Evolutionary conservation across 257 asterid species (phyloP).

Genomic region (Avicennia marina): DNA sequence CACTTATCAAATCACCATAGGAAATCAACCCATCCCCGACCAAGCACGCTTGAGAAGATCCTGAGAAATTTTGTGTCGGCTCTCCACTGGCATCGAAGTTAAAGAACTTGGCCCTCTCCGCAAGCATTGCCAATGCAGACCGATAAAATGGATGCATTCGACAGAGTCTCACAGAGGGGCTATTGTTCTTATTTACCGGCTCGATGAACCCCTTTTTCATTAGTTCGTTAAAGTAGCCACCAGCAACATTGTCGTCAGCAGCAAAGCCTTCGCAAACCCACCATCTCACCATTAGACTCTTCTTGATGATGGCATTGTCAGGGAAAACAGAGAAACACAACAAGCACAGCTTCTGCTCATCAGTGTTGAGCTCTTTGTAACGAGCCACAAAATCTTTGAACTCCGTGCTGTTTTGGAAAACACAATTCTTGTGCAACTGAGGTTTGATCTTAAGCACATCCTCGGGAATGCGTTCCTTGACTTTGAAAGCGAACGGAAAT

Average conservation of each 20-base stretch:
- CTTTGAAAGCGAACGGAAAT: background rate
- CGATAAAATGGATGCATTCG: slow-evolving; percentile 34
- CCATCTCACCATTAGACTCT: slow-evolving; percentile 44
- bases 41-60: slow-evolving; percentile 33
- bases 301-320: slow-evolving; percentile 29
- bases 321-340: slow-evolving; percentile 44
- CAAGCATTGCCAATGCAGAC: slow-evolving; percentile 24
- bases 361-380: slow-evolving; percentile 9
- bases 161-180: slow-evolving; percentile 20
- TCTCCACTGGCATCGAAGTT: slow-evolving; percentile 22
- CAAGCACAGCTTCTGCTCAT: slow-evolving; percentile 34
- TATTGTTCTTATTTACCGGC: slow-evolving; percentile 23
- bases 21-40: slow-evolving; percentile 33
- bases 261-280: slow-evolving; percentile 43
- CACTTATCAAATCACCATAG: slow-evolving; percentile 20
- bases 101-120: slow-evolving; percentile 28
- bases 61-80: slow-evolving; percentile 25
- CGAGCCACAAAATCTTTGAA: slow-evolving; percentile 27
- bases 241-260: slow-evolving; percentile 14
- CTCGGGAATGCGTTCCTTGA: background rate
- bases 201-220: slow-evolving; percentile 32
- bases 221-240: slow-evolving; percentile 8
- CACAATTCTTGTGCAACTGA: slow-evolving; percentile 8
- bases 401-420: slow-evolving; percentile 18
- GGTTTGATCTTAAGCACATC: slow-evolving; percentile 17